Percentiles rank a stretch among this genome's conserved stretches.
phyloP scores from a whole-genome alignment of 208 protist genomes.

The Novymonas esmeraldas region DNA sequence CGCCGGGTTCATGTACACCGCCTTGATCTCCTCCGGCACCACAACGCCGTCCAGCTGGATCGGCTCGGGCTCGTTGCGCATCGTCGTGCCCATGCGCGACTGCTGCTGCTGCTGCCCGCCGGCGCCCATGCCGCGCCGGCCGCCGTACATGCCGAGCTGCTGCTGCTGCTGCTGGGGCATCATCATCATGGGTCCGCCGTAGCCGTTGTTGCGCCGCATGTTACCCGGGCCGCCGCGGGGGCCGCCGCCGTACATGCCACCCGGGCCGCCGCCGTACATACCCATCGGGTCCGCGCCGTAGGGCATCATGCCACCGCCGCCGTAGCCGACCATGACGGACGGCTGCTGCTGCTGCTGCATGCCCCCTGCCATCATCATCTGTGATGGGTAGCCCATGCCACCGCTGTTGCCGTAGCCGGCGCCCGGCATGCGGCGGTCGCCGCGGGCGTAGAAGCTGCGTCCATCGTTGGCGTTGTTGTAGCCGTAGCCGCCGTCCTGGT shows the following conservation, averaged over 20 bases:
- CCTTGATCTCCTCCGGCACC: constrained; percentile 67
- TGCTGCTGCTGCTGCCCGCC: constrained; percentile 7
- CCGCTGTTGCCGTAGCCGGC: constrained; percentile 21
- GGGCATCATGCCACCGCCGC: constrained; percentile 15
- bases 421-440: constrained; percentile 13
- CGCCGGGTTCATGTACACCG: constrained; percentile 69
- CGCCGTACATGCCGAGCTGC: constrained; percentile 14
- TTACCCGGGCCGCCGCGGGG: constrained; percentile 13
- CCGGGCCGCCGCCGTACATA: constrained; percentile 25
- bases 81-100: not conserved
- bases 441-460: constrained; percentile 11
- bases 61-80: constrained; percentile 58
- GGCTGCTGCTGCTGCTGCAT: constrained; percentile 23
- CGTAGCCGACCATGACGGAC: constrained; percentile 21
- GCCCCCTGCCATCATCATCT: constrained; percentile 24
- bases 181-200: constrained; percentile 37
- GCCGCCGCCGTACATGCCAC: constrained; percentile 18
- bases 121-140: constrained; percentile 13
- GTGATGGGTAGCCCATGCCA: constrained; percentile 8
- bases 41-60: constrained; percentile 39
- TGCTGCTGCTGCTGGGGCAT: constrained; percentile 16
- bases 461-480: constrained; percentile 24
- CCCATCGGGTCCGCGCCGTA: constrained; percentile 37
- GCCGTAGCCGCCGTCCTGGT: constrained; percentile 20
- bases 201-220: constrained; percentile 22